Base-by-base conservation (phyloP, 495 filamentous ascomycete genomes). In the Diplogelasinospora grovesii region DNA sequence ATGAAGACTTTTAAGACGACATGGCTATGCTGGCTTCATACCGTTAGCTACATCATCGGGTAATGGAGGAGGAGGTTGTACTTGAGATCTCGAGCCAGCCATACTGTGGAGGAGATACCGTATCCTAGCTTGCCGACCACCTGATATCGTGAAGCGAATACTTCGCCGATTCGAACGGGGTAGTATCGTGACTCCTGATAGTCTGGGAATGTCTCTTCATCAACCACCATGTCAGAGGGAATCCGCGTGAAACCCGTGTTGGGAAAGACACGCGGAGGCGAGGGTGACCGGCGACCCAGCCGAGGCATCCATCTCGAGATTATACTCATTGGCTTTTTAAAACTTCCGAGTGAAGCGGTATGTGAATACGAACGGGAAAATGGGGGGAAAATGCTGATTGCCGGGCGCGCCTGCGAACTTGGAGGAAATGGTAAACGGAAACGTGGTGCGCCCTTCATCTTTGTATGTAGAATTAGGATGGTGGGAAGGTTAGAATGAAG, bases 91-190 rank as follows among this genome's bases (percentile, higher is more conserved):
- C 63, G 62, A 36, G 64, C 67, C 19, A 79, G 60, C 73, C 72
- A 77, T 9, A 63, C 68, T 5, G 73, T 78, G 16, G 74, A 78
- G 30, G 59, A 63, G 6, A 68, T 45, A 26, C 74, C 74, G 43
- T 64, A 77, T 11, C 76, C 74, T 24, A 77, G 61, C 52, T 79
- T 78, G 5, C 63, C 64, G 4, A 71, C 41, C 25, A 77, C 56
- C 43, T 72, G 54, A 42, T 78, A 78, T 24, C 61, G 64, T 33
- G 58, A 54, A 24, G 62, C 36, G 36, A 69, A 58, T 10, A 73
- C 53, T 41, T 78, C 68, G 20, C 70, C 70, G 38, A 76, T 70
- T 34, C 54, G 54, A 18, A 70, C 69, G 4, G 70, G 68, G 53
- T 69, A 75, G 52, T 63, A 78, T 21, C 62, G 50, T 27, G 59